Conservation (phyloP, 2,329 filamentous ascomycete genomes). For the Bisporella sp. region DNA sequence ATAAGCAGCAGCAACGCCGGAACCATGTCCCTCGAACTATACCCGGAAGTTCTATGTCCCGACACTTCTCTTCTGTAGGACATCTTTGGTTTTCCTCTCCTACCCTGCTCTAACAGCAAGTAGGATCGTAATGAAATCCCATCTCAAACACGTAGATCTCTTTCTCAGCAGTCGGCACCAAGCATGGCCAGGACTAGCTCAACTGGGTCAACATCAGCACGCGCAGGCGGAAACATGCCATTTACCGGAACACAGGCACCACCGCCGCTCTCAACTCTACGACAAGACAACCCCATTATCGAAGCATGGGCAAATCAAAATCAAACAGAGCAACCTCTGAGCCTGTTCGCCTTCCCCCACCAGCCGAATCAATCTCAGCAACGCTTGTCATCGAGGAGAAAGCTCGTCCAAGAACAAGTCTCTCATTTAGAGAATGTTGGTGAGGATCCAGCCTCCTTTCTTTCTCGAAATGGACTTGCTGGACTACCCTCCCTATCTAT, state of each 20-base stretch:
- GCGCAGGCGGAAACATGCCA: conserved; percentile 15
- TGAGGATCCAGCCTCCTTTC: conserved; percentile 20
- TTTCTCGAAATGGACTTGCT: conserved; percentile 14
- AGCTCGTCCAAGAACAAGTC: conserved; percentile 19
- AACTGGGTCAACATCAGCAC: conserved; percentile 19
- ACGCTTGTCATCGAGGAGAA: conserved; percentile 16
- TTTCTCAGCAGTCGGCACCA: conserved; percentile 24
- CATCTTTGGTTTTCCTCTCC: conserved; percentile 6
- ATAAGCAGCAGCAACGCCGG: conserved; percentile 22
- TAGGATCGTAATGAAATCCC: conserved; percentile 22
- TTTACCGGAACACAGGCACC: conserved; percentile 21
- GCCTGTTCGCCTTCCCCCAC: conserved; percentile 20
- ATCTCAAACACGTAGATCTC: conserved; percentile 12
- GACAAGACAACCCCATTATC: conserved; percentile 17
- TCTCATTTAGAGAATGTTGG: conserved; percentile 19
- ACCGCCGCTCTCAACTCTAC: conserved; percentile 14
- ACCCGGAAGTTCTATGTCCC: conserved; percentile 21
- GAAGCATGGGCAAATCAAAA: conserved; percentile 19
- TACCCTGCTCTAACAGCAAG: conserved; percentile 17
- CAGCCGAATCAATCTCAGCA: conserved; percentile 6
- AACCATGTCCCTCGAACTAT: conserved; percentile 23
- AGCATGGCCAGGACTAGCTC: conserved; percentile 23
- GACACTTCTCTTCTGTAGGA: conserved; percentile 23
- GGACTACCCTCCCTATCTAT: conserved; percentile 14
- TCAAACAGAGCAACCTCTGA: conserved; percentile 17